Evolutionary conservation across 129 eudicot genomes (phyloP).

Genomic region (Apium graveolens): DNA sequence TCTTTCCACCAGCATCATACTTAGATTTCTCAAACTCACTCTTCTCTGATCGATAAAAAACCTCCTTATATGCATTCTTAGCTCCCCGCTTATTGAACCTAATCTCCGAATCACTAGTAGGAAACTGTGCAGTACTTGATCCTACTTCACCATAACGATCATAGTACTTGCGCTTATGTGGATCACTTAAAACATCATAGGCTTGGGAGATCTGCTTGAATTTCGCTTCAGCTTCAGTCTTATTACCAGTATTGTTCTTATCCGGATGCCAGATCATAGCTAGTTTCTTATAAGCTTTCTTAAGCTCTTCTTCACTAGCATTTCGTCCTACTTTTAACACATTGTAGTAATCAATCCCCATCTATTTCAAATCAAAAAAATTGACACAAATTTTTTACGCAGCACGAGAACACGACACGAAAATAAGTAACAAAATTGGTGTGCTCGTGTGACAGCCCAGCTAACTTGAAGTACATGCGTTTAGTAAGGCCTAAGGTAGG

Average conservation of each 20-base stretch:
- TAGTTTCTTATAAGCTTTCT: neutral
- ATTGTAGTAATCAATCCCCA: conserved; percentile 88
- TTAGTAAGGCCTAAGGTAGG: too few relatives aligned
- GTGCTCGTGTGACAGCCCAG: neutral
- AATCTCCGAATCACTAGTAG: too few relatives aligned
- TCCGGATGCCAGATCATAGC: neutral
- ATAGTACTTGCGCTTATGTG: conserved; percentile 2
- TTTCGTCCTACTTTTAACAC: conserved; percentile 46
- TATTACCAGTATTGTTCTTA: neutral
- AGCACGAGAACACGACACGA: neutral
- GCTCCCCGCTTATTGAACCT: too few relatives aligned
- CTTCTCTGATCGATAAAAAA: neutral
- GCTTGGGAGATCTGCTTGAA: conserved; percentile 3
- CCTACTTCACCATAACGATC: neutral
- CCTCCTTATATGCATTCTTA: too few relatives aligned
- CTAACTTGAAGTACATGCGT: neutral
- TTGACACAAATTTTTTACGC: neutral
- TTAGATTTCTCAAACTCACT: conserved; percentile 14
- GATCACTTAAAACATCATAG: conserved; percentile 6
- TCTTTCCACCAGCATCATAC: conserved; percentile 7
- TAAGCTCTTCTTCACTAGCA: conserved; percentile 57
- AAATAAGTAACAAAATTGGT: too few relatives aligned
- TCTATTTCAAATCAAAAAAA: neutral
- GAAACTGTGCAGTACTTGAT: too few relatives aligned
- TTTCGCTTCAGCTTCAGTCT: conserved; percentile 5